Conservation (phyloP, 2,329 filamentous ascomycete species). For the Magnaporthiopsis incrustans region DNA sequence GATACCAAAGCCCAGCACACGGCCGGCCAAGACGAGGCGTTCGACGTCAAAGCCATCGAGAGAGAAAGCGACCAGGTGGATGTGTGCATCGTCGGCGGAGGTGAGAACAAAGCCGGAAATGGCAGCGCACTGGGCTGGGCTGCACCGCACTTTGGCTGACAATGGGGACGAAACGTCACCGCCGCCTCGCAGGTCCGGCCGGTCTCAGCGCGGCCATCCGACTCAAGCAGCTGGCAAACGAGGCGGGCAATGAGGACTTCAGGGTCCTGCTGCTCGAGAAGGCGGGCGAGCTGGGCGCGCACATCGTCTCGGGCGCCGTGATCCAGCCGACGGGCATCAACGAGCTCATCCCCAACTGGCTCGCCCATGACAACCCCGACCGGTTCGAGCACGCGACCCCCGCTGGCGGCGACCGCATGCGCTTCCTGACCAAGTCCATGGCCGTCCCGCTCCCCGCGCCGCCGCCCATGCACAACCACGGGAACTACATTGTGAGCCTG, state of each 20-base stretch:
- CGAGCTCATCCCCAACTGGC: conserved; percentile 91
- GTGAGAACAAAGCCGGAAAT: conserved; percentile 28
- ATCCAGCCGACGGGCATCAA: conserved; percentile 82
- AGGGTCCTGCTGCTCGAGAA: conserved; percentile 90
- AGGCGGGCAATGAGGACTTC: conserved; percentile 92
- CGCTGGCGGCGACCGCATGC: conserved; percentile 79
- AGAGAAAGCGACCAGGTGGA: conserved; percentile 91
- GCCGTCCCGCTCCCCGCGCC: conserved; percentile 78
- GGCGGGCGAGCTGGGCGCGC: conserved; percentile 86
- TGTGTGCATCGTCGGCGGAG: conserved; percentile 92
- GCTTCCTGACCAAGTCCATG: conserved; percentile 77
- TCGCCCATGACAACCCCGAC: conserved; percentile 77
- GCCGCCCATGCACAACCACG: conserved; percentile 96
- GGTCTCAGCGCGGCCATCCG: conserved; percentile 89
- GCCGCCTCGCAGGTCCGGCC: conserved; percentile 56
- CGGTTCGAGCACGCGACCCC: conserved; percentile 84
- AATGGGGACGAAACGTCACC: not conserved
- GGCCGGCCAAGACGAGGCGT: conserved; percentile 40
- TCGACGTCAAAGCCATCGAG: conserved; percentile 63
- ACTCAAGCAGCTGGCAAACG: conserved; percentile 90
- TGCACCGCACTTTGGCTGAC: not conserved
- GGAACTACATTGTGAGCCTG: conserved; percentile 94
- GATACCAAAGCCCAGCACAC: conserved; percentile 18
- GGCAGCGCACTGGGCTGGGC: not conserved
- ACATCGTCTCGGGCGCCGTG: conserved; percentile 93